A percentile compares a stretch with the other conserved stretches of the same genome.
phyloP scores from a whole-genome alignment of 805 yeast species.

The Candida peoriensis region DNA sequence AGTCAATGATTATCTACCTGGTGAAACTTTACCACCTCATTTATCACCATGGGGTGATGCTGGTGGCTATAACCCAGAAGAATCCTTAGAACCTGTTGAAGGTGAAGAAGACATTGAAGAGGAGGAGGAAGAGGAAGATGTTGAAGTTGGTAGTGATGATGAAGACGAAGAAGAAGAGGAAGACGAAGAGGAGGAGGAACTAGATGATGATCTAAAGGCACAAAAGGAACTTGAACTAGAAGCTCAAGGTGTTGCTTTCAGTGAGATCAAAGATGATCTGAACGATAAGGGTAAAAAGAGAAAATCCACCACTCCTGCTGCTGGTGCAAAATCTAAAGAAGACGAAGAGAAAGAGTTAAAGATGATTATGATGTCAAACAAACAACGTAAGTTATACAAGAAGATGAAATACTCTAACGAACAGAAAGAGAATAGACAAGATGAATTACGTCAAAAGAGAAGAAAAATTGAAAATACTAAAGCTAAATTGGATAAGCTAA shows the following conservation, averaged over 20 bases:
- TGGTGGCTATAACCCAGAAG: slow-evolving; percentile 82
- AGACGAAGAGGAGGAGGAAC: slow-evolving; percentile 46
- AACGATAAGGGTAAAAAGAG: slow-evolving; percentile 31
- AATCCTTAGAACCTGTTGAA: slow-evolving; percentile 34
- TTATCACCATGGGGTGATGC: slow-evolving; percentile 99
- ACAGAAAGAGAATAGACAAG: slow-evolving; percentile 73
- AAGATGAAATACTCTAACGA: slow-evolving; percentile 91
- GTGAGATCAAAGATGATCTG: slow-evolving; percentile 45
- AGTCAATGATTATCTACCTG: slow-evolving; percentile 84
- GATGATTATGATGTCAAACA: slow-evolving; percentile 96
- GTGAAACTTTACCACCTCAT: slow-evolving; percentile 94
- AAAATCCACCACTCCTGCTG: slow-evolving; percentile 30
- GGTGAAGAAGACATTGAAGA: slow-evolving; percentile 42
- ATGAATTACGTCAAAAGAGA: slow-evolving; percentile 62
- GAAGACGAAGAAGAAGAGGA: slow-evolving; percentile 45
- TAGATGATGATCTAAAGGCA: slow-evolving; percentile 48
- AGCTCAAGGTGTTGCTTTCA: slow-evolving; percentile 78
- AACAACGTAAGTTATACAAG: slow-evolving; percentile 89
- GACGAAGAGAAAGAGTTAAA: slow-evolving; percentile 85
- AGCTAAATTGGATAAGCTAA: slow-evolving; percentile 15
- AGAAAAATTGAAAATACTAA: slow-evolving; percentile 57
- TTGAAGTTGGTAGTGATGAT: slow-evolving; percentile 49
- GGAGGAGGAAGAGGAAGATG: slow-evolving; percentile 47
- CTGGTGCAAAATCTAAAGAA: slow-evolving; percentile 39
- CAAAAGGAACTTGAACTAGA: slow-evolving; percentile 87